Conservation (phyloP, 768 basidiomycete species). For the Lentinus tigrinus region DNA sequence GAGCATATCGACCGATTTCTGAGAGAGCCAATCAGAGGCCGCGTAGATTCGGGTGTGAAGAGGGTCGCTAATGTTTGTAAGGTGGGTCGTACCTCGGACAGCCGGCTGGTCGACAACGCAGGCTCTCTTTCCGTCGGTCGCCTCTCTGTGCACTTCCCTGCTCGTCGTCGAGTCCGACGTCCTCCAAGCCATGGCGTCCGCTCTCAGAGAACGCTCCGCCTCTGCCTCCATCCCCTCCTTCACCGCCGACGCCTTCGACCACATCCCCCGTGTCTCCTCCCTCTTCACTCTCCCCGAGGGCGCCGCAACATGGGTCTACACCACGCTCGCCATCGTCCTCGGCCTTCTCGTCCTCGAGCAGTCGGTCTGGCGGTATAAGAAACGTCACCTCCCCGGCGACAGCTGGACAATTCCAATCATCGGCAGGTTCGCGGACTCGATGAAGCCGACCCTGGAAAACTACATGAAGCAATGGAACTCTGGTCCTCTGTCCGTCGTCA, state of each 20-base stretch:
- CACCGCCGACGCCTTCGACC: constrained; percentile 41
- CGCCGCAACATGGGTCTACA: constrained; percentile 56
- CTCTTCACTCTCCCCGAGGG: constrained; percentile 36
- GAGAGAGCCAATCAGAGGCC: constrained; percentile 13
- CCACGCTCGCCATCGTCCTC: constrained; percentile 64
- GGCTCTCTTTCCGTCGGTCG: background rate
- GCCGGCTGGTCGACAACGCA: background rate
- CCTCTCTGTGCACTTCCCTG: background rate
- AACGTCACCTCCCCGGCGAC: constrained; percentile 81
- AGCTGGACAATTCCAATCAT: constrained; percentile 97
- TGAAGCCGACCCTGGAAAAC: constrained; percentile 87
- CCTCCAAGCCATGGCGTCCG: constrained; percentile 32
- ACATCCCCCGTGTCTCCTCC: constrained; percentile 44
- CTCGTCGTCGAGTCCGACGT: constrained; percentile 10
- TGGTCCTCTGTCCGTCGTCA: constrained; percentile 83
- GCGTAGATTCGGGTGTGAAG: constrained; percentile 4
- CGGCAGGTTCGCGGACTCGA: constrained; percentile 91
- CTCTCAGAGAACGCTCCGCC: constrained; percentile 32
- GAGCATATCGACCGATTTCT: constrained; percentile 15
- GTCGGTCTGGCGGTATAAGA: constrained; percentile 85
- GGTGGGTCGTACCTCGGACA: background rate
- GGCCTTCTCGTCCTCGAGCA: constrained; percentile 86
- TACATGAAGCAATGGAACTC: constrained; percentile 93
- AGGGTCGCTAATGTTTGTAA: constrained; percentile 1
- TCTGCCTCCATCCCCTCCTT: constrained; percentile 43